Evolutionary conservation across 495 filamentous ascomycete genomes (phyloP).

Genomic region (Ascodesmis nigricans): DNA sequence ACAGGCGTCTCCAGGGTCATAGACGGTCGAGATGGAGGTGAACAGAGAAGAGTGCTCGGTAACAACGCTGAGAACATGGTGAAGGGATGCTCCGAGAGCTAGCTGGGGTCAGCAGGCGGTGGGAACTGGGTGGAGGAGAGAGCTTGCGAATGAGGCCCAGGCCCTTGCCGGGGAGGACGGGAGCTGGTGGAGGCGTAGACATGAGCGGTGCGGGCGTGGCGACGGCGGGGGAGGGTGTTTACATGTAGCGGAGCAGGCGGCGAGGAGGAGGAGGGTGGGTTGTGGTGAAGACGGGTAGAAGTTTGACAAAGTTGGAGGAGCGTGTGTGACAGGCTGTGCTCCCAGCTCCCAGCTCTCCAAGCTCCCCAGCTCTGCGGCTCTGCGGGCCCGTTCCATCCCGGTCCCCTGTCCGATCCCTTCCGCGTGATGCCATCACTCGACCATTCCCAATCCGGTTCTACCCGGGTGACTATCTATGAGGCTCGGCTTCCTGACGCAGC

Average conservation of each 20-base stretch:
- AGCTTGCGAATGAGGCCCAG: conserved; percentile 55
- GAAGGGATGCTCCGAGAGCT: conserved; percentile 77
- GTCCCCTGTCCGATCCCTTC: too few relatives aligned
- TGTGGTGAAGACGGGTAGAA: background rate
- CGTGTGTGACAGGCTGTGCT: background rate
- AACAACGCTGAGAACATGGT: conserved; percentile 63
- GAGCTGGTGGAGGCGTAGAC: conserved; percentile 37
- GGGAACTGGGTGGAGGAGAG: background rate
- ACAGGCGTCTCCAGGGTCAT: conserved; percentile 46
- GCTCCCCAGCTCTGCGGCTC: too few relatives aligned
- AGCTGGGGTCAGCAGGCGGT: conserved; percentile 7
- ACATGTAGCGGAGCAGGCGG: background rate
- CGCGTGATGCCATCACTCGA: too few relatives aligned
- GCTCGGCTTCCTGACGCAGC: too few relatives aligned
- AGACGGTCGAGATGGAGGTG: conserved; percentile 60
- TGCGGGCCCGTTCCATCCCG: too few relatives aligned
- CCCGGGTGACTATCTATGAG: too few relatives aligned
- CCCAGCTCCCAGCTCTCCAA: background rate
- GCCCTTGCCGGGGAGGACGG: conserved; percentile 52
- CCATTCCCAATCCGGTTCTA: too few relatives aligned
- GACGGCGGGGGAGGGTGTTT: background rate
- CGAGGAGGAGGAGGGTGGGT: background rate
- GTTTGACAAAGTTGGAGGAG: background rate
- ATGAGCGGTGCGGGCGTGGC: background rate
- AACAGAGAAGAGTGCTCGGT: conserved; percentile 66